Base-by-base conservation (phyloP, 1,284 basidiomycete genomes). In the Porodaedalea pini region DNA sequence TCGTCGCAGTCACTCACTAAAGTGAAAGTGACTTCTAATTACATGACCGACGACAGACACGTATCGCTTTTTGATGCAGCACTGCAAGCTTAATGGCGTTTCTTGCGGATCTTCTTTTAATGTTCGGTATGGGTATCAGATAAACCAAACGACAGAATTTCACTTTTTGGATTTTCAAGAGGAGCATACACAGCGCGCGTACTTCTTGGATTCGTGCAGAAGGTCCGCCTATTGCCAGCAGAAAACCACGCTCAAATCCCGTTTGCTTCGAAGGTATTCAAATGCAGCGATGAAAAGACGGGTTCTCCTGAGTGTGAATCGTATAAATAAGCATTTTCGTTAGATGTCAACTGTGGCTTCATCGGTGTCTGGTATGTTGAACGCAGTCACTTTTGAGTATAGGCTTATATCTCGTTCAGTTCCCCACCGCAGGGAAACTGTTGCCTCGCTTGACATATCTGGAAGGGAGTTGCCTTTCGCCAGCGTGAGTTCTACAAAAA, bases 281-380 rank as follows among this genome's bases (percentile, higher is more conserved):
- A 63, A 44, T 8, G 7, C 7, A 66, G 66, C 43, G 68, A 73
- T 47, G 68, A 17, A 5, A 57, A 66, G 34, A 13, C 56, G 6
- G 71, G 74, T 3, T 69, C 68, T 66, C 60, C 63, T 45, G 67
- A 72, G 60, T 57, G 66, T 31, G 31, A 11, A 2, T 15, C 11
- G 10, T 36, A 19, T 43, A 23, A 79, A 65, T 71, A 72, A 45
- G 69, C 76, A 1, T 79, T 78, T 62, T 77, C 74, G n/a, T n/a
- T n/a, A n/a, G 64, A 71, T 34, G 80, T 82, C 8, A 63, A 73
- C 32, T 75, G 83, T 47, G 78, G 81, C 25, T 83, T 83, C 64
- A 62, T 83, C 5, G 82, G 82, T 4, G 79, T 82, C 13, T 84
- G 78, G 64, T 64, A 39, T 13, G 60, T 60, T n/a, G 6, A 8